Base-by-base conservation (phyloP, 371 early-diverging fungal species). In the Encephalitozoon romaleae region DNA sequence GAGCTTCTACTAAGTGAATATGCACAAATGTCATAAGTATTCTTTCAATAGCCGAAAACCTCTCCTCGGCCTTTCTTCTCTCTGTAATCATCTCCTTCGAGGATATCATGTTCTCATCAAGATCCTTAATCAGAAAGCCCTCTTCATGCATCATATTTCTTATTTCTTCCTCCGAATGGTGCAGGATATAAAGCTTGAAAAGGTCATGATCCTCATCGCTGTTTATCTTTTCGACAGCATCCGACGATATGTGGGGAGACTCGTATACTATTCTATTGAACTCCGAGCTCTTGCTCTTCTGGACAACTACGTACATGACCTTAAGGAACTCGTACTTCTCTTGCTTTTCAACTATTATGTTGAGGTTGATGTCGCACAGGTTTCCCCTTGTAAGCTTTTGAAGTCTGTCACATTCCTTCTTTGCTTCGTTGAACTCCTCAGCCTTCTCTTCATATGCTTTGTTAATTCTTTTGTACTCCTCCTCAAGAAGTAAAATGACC, bases 271-370 rank as follows among this genome's bases (percentile, higher is more conserved):
- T 30, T 12, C 59, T 63, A 34, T 30, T 34, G 30, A 71, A 71
- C 30, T 59, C 32, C 0, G 12, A n/a, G 8, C 0, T 2, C 2
- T 21, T 26, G 9, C 28, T 32, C 45, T 71, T 71, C 25, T 53
- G 23, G 9, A 71, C 71, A 8, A 71, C 63, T 2, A 71, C 55
- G 45, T 41, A 71, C 0, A 71, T n/a, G 0, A 55, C 71, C 21
- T 59, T 63, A 25, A 71, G 43, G 45, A 71, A 71, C 41, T 71
- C 71, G 25, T 71, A 71, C 4, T 54, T 9, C 18, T 32, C 45
- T 8, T 2, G 6, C 25, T 41, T 43, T 38, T 15, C 59, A 32
- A 59, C 59, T 34, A 59, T 59, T 21, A 59, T 41, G 45, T 23
- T 43, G 6, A 71, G 32, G 47, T 54, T 47, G 41, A 34, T 71